These are phyloP conservation scores for Apostasia shenzhenica DNA, from an alignment of 106 monocot species.

Conservation along the genomic window DNA sequence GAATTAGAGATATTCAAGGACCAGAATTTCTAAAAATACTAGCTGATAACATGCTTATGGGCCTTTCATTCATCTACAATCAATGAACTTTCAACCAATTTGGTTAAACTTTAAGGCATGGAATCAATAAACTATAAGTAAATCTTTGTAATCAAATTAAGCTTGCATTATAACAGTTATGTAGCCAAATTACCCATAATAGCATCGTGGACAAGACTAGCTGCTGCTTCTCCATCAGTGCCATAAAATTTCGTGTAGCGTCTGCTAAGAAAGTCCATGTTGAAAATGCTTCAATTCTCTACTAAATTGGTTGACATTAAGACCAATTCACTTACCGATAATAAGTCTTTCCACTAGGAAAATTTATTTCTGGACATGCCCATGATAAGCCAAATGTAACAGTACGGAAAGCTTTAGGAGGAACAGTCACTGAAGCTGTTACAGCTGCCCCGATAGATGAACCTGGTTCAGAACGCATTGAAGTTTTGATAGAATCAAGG, in stretches of 20 bases:
- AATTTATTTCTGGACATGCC: conserved; percentile 80
- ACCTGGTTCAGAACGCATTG: conserved; percentile 50
- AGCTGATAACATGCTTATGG: too few species aligned
- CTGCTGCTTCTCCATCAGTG: conserved; percentile 58
- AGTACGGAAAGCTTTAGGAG: conserved; percentile 43
- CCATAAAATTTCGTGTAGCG: conserved; percentile 96
- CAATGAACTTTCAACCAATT: too few species aligned
- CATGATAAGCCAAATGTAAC: conserved; percentile 88
- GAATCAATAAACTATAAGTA: not conserved
- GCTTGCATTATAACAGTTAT: not conserved
- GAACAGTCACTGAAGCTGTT: conserved; percentile 64
- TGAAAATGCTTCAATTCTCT: not conserved
- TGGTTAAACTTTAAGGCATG: too few species aligned
- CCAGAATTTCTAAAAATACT: too few species aligned
- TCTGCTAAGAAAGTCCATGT: conserved; percentile 26
- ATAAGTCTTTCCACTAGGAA: conserved; percentile 72
- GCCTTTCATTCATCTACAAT: too few species aligned
- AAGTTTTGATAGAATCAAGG: conserved; percentile 30
- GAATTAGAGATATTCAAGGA: too few species aligned
- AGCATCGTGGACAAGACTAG: conserved; percentile 72
- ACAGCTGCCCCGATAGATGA: conserved; percentile 92
- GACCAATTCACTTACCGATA: conserved; percentile 37
- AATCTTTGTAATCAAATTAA: not conserved
- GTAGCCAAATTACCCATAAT: conserved; percentile 51
- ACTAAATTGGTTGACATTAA: not conserved